Evolutionary conservation across 306 rosid genomes (phyloP).

Genomic region (Gillenia trifoliata): DNA sequence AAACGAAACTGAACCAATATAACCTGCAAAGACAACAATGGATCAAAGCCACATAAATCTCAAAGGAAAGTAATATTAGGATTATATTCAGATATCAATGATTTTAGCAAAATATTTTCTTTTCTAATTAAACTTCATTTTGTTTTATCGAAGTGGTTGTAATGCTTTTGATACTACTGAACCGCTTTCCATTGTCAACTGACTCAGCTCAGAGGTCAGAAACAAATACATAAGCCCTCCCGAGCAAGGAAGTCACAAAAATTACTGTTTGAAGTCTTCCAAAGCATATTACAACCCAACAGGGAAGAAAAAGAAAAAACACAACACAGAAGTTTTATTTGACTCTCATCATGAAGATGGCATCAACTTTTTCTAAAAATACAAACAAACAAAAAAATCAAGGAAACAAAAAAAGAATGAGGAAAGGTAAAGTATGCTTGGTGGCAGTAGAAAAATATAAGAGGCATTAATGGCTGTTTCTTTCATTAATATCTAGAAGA

Average conservation of each 20-base stretch:
- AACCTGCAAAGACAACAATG: slow-evolving; percentile 46
- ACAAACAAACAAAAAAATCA: background rate
- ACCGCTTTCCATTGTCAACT: background rate
- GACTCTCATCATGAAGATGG: background rate
- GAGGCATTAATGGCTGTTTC: background rate
- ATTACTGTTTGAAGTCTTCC: background rate
- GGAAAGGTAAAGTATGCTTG: background rate
- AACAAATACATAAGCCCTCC: background rate
- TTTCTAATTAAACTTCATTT: background rate
- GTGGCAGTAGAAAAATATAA: background rate
- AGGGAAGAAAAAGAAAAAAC: background rate
- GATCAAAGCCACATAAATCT: slow-evolving; percentile 5
- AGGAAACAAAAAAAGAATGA: background rate
- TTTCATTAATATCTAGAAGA: background rate
- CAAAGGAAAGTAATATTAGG: background rate
- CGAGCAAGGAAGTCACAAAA: background rate
- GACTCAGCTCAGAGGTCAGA: slow-evolving; percentile 1
- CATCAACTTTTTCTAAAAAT: background rate
- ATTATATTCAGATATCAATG: background rate
- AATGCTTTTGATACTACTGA: background rate
- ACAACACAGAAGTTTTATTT: background rate
- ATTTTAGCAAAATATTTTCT: background rate
- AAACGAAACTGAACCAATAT: slow-evolving; percentile 79
- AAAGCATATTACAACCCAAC: background rate
- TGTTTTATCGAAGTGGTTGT: no score